A percentile compares a stretch with the other conserved stretches of the same genome.
Evolutionary conservation across 2,329 filamentous ascomycete genomes (phyloP).

Genomic region (Hortaea werneckii): DNA sequence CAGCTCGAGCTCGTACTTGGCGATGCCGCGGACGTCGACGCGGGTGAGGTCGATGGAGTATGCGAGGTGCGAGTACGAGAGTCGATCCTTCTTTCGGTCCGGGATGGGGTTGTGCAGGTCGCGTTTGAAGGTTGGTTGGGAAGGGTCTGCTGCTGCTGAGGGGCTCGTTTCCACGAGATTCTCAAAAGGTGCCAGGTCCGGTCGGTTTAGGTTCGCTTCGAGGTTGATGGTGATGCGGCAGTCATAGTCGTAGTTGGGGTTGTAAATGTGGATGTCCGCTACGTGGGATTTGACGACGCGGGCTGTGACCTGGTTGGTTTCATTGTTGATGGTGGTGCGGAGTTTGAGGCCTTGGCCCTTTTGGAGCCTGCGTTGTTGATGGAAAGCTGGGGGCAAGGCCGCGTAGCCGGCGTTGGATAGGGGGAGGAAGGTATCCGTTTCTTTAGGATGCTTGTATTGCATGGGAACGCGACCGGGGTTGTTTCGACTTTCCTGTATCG

Average conservation of each 20-base stretch:
- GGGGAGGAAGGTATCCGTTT: constrained; percentile 76
- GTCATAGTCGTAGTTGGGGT: constrained; percentile 68
- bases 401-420: constrained; percentile 51
- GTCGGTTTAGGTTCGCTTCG: constrained; percentile 59
- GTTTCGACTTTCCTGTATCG: constrained; percentile 33
- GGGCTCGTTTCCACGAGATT: constrained; percentile 39
- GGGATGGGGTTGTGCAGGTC: constrained; percentile 22
- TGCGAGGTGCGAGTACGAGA: constrained; percentile 79
- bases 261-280: constrained; percentile 76
- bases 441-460: constrained; percentile 70
- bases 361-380: constrained; percentile 4
- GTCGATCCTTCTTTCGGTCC: constrained; percentile 61
- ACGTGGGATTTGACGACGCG: constrained; percentile 91
- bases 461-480: constrained; percentile 48
- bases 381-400: constrained; percentile 43
- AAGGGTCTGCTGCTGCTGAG: neutral
- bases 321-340: constrained; percentile 52
- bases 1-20: constrained; percentile 73
- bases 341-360: constrained; percentile 53
- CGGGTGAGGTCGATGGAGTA: constrained; percentile 92
- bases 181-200: constrained; percentile 39
- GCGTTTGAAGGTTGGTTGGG: constrained; percentile 29
- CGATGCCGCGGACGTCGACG: constrained; percentile 53
- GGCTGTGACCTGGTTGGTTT: constrained; percentile 54
- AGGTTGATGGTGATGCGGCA: constrained; percentile 91